Percentiles rank a stretch among this genome's conserved stretches.
Conservation (phyloP, 306 rosid species). For the Canavalia gladiata region DNA sequence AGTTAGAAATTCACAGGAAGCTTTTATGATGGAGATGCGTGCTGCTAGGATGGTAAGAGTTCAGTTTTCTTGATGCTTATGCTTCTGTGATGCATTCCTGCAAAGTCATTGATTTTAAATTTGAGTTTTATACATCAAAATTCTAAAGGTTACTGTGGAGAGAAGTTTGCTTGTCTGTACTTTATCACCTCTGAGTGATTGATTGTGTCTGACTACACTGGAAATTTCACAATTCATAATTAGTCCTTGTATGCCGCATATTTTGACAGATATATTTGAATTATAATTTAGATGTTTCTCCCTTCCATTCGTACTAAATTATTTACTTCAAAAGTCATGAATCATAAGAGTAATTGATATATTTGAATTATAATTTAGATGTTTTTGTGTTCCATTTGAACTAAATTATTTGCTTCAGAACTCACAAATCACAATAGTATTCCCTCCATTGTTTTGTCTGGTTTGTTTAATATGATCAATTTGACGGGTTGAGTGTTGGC, state of each 20-base stretch:
- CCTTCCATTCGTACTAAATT: not conserved
- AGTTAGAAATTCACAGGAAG: constrained; percentile 90
- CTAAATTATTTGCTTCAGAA: not conserved
- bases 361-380: not conserved
- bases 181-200: constrained; percentile 18
- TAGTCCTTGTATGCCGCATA: not conserved
- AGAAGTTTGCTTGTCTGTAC: not conserved
- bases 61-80: not conserved
- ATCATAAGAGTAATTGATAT: not conserved
- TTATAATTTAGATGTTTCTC: not conserved
- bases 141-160: constrained; percentile 6
- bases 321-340: not conserved
- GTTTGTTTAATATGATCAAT: constrained; percentile 16
- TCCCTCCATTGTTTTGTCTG: not conserved
- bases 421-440: not conserved
- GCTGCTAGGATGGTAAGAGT: constrained; percentile 80
- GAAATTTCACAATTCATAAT: not conserved
- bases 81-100: constrained; percentile 26
- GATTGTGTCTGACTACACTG: not conserved
- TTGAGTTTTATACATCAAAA: constrained; percentile 8
- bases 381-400: not conserved
- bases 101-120: not conserved
- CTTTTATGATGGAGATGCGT: constrained; percentile 96
- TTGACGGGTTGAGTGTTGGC: constrained; percentile 2
- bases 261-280: not conserved